Base-by-base conservation (phyloP, 1,139 yeast species). In the Candida sp. region DNA sequence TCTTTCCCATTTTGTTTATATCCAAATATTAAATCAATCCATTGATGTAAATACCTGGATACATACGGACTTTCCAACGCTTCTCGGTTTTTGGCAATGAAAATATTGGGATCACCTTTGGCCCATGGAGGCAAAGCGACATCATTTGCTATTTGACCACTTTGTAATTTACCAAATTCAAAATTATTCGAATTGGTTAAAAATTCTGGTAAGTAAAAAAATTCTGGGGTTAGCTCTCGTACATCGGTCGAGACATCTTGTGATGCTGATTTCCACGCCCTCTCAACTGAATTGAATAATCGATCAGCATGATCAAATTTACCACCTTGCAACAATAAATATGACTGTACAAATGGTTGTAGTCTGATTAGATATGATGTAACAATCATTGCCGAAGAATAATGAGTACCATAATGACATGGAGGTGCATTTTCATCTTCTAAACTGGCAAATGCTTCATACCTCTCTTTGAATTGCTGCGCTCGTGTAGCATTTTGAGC, bases 301-400 rank as follows among this genome's bases (percentile, higher is more conserved):
- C 97, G 64, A 58, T 88, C 96, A 0, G 96, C 91, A 56, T 85
- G 95, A 51, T 89, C 96, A 64, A 87, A 87, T 45, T 79, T 83
- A 0, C 96, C 96, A 8, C 95, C 96, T 66, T 88, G 97, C 8
- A 88, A 64, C 21, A 87, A 60, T 39, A 87, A 64, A 54, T 85
- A 88, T 0, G 95, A 84, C 45, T 85, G 87, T 2, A 85, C 91
- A 60, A 82, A 86, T 0, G 97, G 97, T 48, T 82, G 78, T 30
- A 87, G 55, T 40, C 97, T 70, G 35, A 88, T 87, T 49, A 88
- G 62, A 52, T 77, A 88, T 0, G 93, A 84, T 0, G 95, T 77
- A 2, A 87, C 96, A 55, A 88, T 87, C 97, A 88, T 88, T 0
- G 96, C 95, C 0, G 95, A 87, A 0, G 96, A 87, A 58, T 88